phyloP scores from a whole-genome alignment of 345 rosid genomes.

The Hirschfeldia incana region DNA sequence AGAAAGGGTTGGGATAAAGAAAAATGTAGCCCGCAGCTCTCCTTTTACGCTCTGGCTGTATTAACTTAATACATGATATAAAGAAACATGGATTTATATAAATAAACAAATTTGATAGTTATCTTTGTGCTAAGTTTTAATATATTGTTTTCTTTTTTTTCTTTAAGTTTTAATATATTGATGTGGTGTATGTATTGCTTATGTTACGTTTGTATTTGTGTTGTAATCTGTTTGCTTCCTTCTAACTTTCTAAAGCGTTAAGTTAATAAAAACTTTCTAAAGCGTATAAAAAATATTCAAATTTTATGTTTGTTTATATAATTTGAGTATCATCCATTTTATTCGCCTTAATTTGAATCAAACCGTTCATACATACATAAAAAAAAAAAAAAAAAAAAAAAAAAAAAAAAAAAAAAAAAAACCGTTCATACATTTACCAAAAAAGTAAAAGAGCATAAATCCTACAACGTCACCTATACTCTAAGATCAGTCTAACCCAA shows the following conservation, averaged over 20 bases:
- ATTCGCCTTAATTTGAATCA: not conserved
- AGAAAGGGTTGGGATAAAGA: constrained; percentile 24
- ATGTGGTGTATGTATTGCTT: not conserved
- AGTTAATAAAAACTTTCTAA: not conserved
- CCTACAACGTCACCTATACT: not conserved
- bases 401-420: no score
- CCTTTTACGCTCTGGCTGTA: constrained; percentile 28
- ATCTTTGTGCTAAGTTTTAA: not conserved
- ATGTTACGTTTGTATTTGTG: not conserved
- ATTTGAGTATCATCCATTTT: not conserved
- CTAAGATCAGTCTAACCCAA: constrained; percentile 2
- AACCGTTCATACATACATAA: not conserved
- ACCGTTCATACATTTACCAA: not conserved
- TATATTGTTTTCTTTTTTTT: no score
- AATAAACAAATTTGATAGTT: not conserved
- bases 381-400: no score
- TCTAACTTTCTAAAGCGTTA: not conserved
- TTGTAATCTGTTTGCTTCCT: not conserved
- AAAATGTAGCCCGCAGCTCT: constrained; percentile 76
- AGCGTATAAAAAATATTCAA: not conserved
- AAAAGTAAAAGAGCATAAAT: not conserved
- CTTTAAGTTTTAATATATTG: no score
- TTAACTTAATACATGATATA: constrained; percentile 14
- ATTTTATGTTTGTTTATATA: not conserved
- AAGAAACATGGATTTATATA: constrained; percentile 18